A percentile compares a stretch with the other conserved stretches of the same genome.
Evolutionary conservation across 1,284 basidiomycete species (phyloP).

Genomic region (Irpex sp.): DNA sequence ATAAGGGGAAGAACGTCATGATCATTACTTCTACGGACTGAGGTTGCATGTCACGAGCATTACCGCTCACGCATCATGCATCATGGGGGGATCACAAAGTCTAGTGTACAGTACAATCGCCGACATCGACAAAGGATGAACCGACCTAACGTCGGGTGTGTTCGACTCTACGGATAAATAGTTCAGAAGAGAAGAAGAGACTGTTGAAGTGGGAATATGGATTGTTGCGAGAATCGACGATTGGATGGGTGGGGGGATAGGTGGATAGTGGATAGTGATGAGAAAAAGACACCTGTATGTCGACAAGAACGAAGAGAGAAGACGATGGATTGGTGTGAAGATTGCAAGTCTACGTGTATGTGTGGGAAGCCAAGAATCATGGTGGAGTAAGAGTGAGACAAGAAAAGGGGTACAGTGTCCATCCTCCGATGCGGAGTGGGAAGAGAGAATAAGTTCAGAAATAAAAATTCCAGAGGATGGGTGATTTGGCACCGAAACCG

Average conservation of each 20-base stretch:
- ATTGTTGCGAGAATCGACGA: not conserved
- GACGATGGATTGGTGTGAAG: not conserved
- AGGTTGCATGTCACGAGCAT: not conserved
- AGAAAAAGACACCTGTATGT: not conserved
- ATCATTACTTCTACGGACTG: not conserved
- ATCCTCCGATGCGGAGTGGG: not conserved
- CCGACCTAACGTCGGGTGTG: not conserved
- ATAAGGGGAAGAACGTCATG: not conserved
- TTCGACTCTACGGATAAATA: not conserved
- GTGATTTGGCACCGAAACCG: not conserved
- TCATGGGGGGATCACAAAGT: not conserved
- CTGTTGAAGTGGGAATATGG: not conserved
- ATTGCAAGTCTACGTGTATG: not conserved
- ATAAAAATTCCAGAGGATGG: constrained; percentile 1
- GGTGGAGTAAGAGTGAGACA: not conserved
- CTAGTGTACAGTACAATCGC: not conserved
- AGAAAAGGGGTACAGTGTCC: not conserved
- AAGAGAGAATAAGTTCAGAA: not conserved
- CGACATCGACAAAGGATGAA: not conserved
- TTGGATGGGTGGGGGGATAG: not conserved
- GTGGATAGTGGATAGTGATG: not conserved
- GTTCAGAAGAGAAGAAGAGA: not conserved
- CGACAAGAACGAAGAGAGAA: not conserved
- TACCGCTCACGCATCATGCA: not conserved
- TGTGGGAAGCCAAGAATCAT: not conserved